Conservation (phyloP, 1,139 yeast genomes). For the Geotrichum fermentans region DNA sequence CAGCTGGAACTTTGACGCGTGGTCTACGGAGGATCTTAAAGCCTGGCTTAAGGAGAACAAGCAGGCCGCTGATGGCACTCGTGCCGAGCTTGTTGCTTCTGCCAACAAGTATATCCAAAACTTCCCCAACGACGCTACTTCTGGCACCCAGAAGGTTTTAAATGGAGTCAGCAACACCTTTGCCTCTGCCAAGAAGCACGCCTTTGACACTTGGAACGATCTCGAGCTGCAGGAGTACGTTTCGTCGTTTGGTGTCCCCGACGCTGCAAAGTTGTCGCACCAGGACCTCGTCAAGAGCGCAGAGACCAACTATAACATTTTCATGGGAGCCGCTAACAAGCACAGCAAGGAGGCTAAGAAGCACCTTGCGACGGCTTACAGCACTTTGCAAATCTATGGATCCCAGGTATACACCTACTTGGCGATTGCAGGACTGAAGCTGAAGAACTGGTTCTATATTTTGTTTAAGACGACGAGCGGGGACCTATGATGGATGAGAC, state of each 20-base stretch:
- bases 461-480: too few species aligned
- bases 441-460: neutral
- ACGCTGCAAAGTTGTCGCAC: neutral
- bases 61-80: constrained; percentile 13
- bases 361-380: neutral
- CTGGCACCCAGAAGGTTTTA: constrained; percentile 21
- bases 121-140: constrained; percentile 37
- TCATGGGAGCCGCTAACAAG: neutral
- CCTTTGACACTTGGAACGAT: constrained; percentile 49
- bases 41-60: constrained; percentile 16
- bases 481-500: too few species aligned
- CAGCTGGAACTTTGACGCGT: constrained; percentile 48
- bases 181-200: constrained; percentile 35
- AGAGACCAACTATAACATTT: neutral
- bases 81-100: constrained; percentile 9
- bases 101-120: constrained; percentile 2
- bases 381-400: neutral
- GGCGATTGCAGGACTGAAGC: neutral
- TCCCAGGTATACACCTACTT: neutral
- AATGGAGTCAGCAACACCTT: constrained; percentile 27
- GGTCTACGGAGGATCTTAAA: constrained; percentile 29
- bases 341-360: neutral
- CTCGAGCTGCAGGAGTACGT: constrained; percentile 53
- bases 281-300: neutral
- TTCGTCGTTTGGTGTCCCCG: constrained; percentile 47